These are phyloP conservation scores for rapeseed (Brassica napus) DNA, from an alignment of 345 rosid species.

Conservation along the genomic window Da-Ae NC_063442.1:28847501-28848000, in stretches of 20 bases:
- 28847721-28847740: conserved; percentile 48
- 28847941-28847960: background rate
- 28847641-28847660: too few species aligned
- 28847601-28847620: too few species aligned
- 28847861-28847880: too few species aligned
- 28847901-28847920: conserved; percentile 49
- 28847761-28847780: conserved; percentile 90
- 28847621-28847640: too few species aligned
- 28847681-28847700: too few species aligned
- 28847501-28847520: background rate
- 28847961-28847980: background rate
- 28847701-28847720: too few species aligned
- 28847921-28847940: background rate
- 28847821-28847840: conserved; percentile 76
- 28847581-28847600: too few species aligned
- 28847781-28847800: conserved; percentile 68
- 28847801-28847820: conserved; percentile 94
- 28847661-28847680: too few species aligned
- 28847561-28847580: too few species aligned
- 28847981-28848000: conserved; percentile 58
- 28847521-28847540: background rate
- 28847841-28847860: conserved; percentile 60
- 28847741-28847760: conserved; percentile 85
- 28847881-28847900: conserved; percentile 53
- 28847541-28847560: too few species aligned